Conservation (phyloP, 257 asterid genomes). For the Capsicum baccatum region DNA sequence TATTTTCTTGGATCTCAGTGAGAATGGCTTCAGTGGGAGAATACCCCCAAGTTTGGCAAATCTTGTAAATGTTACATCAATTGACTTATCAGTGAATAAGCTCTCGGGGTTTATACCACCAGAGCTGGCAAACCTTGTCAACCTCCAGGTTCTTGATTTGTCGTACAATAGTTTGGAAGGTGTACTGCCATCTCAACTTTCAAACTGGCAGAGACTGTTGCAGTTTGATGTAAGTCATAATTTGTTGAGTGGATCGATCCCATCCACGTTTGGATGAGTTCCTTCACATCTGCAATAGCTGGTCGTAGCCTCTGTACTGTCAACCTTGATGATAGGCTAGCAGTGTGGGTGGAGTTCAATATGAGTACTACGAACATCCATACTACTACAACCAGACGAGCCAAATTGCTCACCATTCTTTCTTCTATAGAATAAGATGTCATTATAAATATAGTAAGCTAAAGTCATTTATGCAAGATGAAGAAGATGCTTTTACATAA, state of each 20-base stretch:
- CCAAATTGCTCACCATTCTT: constrained; percentile 7
- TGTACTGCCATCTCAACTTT: constrained; percentile 51
- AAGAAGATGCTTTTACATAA: not conserved
- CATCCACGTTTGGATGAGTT: constrained; percentile 46
- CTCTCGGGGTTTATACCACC: constrained; percentile 62
- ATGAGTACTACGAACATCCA: constrained; percentile 13
- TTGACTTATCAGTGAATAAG: constrained; percentile 65
- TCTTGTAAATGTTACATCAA: constrained; percentile 47
- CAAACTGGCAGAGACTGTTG: constrained; percentile 56
- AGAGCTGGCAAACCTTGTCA: constrained; percentile 59
- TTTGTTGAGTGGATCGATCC: constrained; percentile 63
- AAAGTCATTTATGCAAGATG: not conserved
- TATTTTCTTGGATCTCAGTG: no score
- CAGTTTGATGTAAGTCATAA: constrained; percentile 63
- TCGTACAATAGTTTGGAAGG: constrained; percentile 70
- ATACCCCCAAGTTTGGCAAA: constrained; percentile 63
- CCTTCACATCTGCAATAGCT: constrained; percentile 15
- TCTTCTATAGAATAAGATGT: not conserved
- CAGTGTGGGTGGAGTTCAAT: constrained; percentile 20
- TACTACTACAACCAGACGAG: constrained; percentile 22
- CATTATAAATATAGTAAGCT: constrained; percentile 8
- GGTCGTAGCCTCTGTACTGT: constrained; percentile 16
- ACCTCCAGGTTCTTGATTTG: constrained; percentile 57
- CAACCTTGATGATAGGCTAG: constrained; percentile 22
- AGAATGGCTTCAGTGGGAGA: constrained; percentile 57